Evolutionary conservation across 1,284 basidiomycete genomes (phyloP).

Genomic region (Microbotryum saponariae): DNA sequence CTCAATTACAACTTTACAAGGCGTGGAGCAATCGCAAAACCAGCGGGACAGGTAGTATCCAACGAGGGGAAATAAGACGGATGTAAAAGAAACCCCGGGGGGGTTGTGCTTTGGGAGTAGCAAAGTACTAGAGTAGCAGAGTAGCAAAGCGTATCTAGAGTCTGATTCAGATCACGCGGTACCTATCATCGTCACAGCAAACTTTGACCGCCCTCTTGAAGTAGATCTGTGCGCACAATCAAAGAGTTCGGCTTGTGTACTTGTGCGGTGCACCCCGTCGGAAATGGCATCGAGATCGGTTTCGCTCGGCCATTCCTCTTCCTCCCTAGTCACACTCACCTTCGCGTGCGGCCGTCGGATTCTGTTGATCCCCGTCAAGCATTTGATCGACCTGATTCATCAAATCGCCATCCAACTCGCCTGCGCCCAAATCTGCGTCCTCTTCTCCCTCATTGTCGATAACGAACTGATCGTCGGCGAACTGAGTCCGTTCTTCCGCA

Average conservation of each 20-base stretch:
- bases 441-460: constrained; percentile 85
- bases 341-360: neutral
- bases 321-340: constrained; percentile 1
- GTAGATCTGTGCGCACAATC: neutral
- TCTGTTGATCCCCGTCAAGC: constrained; percentile 28
- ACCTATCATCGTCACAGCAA: neutral
- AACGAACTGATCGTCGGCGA: constrained; percentile 79
- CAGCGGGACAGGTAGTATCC: neutral
- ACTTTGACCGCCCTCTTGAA: constrained; percentile 1
- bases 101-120: neutral
- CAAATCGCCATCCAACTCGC: constrained; percentile 58
- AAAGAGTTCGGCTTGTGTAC: neutral
- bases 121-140: too few relatives aligned
- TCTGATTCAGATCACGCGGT: neutral
- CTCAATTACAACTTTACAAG: neutral
- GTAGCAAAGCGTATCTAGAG: too few relatives aligned
- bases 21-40: too few relatives aligned
- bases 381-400: constrained; percentile 67
- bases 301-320: neutral
- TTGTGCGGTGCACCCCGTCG: too few relatives aligned
- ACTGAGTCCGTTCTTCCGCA: constrained; percentile 46
- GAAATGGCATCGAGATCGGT: neutral
- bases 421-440: constrained; percentile 58
- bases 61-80: neutral
- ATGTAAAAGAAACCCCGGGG: neutral